These are phyloP conservation scores for Triticum turgidum DNA, from an alignment of 176 grass and related monocot genomes.

Conservation along the genomic window DNA sequence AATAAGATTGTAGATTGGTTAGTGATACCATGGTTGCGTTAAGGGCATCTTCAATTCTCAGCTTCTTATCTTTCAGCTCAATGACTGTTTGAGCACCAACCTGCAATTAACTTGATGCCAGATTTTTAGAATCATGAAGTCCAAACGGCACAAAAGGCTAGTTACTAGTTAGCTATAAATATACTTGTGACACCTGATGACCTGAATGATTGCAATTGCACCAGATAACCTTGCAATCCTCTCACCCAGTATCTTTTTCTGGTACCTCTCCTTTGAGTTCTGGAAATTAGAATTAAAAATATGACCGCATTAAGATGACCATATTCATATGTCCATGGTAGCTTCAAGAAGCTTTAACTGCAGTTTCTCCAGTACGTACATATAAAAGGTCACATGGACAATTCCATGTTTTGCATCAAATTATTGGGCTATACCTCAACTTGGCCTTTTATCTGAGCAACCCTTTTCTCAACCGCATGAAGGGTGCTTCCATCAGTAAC, in stretches of 20 bases:
- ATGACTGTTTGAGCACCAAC: slow-evolving; percentile 91
- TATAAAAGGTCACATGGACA: not conserved
- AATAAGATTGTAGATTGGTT: not conserved
- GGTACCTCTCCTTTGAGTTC: slow-evolving; percentile 75
- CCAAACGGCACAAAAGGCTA: slow-evolving; percentile 27
- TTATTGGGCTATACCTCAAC: slow-evolving; percentile 54
- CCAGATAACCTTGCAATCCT: slow-evolving; percentile 85
- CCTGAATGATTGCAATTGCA: slow-evolving; percentile 87
- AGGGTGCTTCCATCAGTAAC: slow-evolving; percentile 73
- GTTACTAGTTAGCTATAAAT: slow-evolving; percentile 2
- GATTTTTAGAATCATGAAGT: slow-evolving; percentile 21
- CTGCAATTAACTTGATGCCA: slow-evolving; percentile 46
- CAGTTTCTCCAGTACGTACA: not conserved
- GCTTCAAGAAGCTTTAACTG: slow-evolving; percentile 12
- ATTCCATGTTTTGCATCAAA: not conserved
- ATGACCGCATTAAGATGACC: slow-evolving; percentile 14
- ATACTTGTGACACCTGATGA: slow-evolving; percentile 39
- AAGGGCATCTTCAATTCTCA: slow-evolving; percentile 92
- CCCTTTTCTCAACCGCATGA: slow-evolving; percentile 58
- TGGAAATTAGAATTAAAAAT: slow-evolving; percentile 29
- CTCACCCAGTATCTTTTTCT: slow-evolving; percentile 88
- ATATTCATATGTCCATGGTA: not conserved
- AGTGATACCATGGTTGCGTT: slow-evolving; percentile 83
- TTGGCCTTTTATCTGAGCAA: slow-evolving; percentile 65
- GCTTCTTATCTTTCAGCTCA: slow-evolving; percentile 94